A percentile compares a stretch with the other conserved stretches of the same genome.
Evolutionary conservation across 2,329 filamentous ascomycete species (phyloP).

Genomic region (Magnaporthiopsis rhizophila): DNA sequence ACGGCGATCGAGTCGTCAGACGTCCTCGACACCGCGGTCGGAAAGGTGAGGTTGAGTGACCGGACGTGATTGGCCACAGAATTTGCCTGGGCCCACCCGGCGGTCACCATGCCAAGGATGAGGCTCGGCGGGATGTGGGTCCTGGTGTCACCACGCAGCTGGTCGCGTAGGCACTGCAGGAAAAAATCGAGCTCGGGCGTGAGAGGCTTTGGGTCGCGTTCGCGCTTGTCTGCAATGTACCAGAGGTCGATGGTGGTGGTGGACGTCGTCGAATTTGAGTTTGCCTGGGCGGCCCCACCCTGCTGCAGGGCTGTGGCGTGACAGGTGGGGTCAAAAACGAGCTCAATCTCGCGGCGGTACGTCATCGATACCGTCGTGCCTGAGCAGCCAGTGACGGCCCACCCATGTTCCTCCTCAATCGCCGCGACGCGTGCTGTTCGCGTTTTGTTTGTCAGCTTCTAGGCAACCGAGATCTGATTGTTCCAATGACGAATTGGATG

Average conservation of each 20-base stretch:
- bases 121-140: slow-evolving; percentile 45
- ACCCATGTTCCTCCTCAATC: slow-evolving; percentile 60
- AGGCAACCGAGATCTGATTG: no score
- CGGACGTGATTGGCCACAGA: slow-evolving; percentile 52
- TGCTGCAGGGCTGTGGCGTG: slow-evolving; percentile 35
- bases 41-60: slow-evolving; percentile 54
- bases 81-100: slow-evolving; percentile 58
- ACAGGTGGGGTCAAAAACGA: slow-evolving; percentile 60
- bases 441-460: neutral
- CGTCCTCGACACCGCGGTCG: slow-evolving; percentile 54
- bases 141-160: slow-evolving; percentile 48
- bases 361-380: slow-evolving; percentile 62
- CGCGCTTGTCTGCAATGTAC: slow-evolving; percentile 56
- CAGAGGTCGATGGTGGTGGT: slow-evolving; percentile 50
- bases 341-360: slow-evolving; percentile 63
- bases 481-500: no score
- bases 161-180: slow-evolving; percentile 61
- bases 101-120: slow-evolving; percentile 51
- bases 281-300: neutral
- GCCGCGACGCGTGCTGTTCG: slow-evolving; percentile 52
- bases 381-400: slow-evolving; percentile 60
- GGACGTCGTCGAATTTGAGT: slow-evolving; percentile 31
- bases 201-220: slow-evolving; percentile 43
- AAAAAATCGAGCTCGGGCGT: slow-evolving; percentile 68
- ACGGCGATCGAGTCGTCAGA: slow-evolving; percentile 59